Base-by-base conservation (phyloP, 345 rosid genomes). In the Citrus cavaleriei region DNA sequence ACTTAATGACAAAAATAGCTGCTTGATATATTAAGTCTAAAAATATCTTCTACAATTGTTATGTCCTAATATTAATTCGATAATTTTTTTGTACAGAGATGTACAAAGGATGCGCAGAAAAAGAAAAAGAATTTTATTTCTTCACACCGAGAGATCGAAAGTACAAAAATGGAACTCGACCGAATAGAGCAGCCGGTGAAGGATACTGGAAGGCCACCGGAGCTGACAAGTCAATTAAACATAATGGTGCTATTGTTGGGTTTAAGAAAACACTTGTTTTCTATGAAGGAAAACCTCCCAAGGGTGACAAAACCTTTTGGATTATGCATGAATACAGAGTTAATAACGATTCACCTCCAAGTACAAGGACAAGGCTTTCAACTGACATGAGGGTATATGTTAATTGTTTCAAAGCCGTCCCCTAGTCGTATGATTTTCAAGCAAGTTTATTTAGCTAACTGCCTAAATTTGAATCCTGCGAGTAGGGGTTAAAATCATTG, bases 131-230 rank as follows among this genome's bases (percentile, higher is more conserved):
- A 35, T 14, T 66, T 6, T 71, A 71, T 14, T 71, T 51, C 38
- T 71, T 71, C 10, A 71, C 75, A 21, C 46, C 63, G 6, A 32
- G 64, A n/a, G 28, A 72, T 22, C 27, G 28, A 10, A 72, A 54
- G 25, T 72, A 72, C n/a, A n/a, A 6, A 21, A 55, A 57, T 21
- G 75, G 64, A n/a, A 72, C 5, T 22, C 75, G 64, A 2, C 75
- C 75, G n/a, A 34, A 57, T 2, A 24, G 75, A 57, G 40, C 75
- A 0, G 64, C 75, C 22, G 75, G 49, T 10, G 21, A 55, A 4
- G 64, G 75, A 9, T 71, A 28, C 51, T 71, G 63, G 75, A 71
- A 71, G 28, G 63, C 75, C 19, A 71, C 75, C 2, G 75, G 75
- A 54, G 61, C 46, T 4, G 62, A 71, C 37, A 70, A 49, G 37